These are phyloP conservation scores for Vickermania spadyakhi DNA, from an alignment of 208 protist species.

Conservation along the genomic window DNA sequence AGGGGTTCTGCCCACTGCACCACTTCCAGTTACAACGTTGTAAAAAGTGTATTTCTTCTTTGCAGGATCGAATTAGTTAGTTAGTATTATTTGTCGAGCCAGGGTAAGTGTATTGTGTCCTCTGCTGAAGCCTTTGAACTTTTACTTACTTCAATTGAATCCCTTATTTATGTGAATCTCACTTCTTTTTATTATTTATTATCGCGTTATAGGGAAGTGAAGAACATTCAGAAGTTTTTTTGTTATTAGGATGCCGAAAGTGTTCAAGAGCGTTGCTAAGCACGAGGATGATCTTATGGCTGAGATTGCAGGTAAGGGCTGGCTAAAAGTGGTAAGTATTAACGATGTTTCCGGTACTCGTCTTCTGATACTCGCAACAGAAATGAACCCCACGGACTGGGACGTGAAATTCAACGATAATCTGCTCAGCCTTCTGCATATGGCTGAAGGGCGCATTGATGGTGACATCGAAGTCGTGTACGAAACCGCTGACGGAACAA, in stretches of 20 bases:
- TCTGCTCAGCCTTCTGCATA: conserved; percentile 12
- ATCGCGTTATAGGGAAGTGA: no score
- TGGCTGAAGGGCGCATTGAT: conserved; percentile 20
- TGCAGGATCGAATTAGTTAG: no score
- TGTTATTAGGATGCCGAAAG: conserved; percentile 4
- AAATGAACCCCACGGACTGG: background rate
- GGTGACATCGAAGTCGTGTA: conserved; percentile 13
- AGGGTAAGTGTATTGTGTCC: no score
- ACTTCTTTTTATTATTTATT: no score
- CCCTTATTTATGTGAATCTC: no score
- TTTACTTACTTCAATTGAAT: no score
- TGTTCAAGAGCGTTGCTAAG: conserved; percentile 12
- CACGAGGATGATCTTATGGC: conserved; percentile 7
- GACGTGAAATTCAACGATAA: background rate
- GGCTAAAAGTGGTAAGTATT: conserved; percentile 4
- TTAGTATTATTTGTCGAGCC: no score
- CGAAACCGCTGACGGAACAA: conserved; percentile 7
- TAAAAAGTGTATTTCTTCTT: no score
- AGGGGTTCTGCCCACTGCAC: background rate
- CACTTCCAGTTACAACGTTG: no score
- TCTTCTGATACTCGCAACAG: conserved; percentile 3
- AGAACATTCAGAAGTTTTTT: no score
- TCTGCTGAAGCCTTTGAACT: background rate
- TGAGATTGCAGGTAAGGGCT: conserved; percentile 2
- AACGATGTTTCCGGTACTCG: background rate